Base-by-base conservation (phyloP, 129 eudicot genomes). In the Kitagawia praeruptora region DNA sequence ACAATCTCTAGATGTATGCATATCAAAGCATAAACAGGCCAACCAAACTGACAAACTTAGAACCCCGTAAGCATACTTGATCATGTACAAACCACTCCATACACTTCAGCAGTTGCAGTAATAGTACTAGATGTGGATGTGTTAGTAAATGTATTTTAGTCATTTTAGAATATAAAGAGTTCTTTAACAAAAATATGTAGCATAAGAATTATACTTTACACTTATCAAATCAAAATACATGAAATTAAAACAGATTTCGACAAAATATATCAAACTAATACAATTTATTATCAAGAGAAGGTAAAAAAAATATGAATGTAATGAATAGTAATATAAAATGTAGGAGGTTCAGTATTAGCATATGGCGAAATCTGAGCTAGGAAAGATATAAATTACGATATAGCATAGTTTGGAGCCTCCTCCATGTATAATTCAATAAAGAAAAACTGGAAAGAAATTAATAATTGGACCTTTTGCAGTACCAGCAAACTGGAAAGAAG, bases 401-500 rank as follows among this genome's bases (percentile, higher is more conserved):
- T n/a, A 23, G 12, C 2, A 12, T 56, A 23, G 13, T 23, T 1
- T 23, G 9, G 66, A 56, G 66, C 28, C 23, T 53, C 37, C 64
- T 16, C 25, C 8, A 54, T 21, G 25, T 21, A 21, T 54, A 21
- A 47, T 47, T 13, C 14, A 3, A 23, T 12, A n/a, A 31, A 23
- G 15, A 8, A 38, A 39, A 77, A 13, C 38, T 34, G 37, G 37
- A 34, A 34, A 34, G 37, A 34, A 34, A 34, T 34, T 34, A 34
- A 34, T 34, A 34, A 34, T 34, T 58, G 58, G 23, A 91, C 97
- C 91, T 88, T 88, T 88, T 53, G 69, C 79, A 25, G 47, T 66
- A 47, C 12, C 66, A 18, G 78, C 78, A 47, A 88, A 82, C 38
- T 84, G 85, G 82, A 87, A 49, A 5, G 97, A 49, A 10, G 97